Percentiles rank a stretch among this genome's conserved stretches.
phyloP scores from a whole-genome alignment of 305 asterid species.

The Fraxinus platypoda region DNA sequence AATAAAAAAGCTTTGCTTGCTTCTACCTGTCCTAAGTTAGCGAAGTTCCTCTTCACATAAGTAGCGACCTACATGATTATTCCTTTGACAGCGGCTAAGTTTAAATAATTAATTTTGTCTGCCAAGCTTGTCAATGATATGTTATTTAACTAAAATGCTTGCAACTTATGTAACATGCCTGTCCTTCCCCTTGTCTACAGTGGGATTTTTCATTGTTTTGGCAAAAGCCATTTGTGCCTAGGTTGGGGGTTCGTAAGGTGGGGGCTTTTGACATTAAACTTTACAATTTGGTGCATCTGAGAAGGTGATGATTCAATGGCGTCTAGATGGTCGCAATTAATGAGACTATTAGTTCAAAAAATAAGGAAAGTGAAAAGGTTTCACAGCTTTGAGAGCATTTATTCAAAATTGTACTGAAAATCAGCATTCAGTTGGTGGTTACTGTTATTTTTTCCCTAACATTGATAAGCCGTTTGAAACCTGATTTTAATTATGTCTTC shows the following conservation, averaged over 20 bases:
- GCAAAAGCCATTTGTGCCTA: background rate
- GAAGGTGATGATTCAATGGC: background rate
- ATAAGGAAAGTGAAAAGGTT: background rate
- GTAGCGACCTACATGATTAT: background rate
- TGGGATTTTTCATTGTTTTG: background rate
- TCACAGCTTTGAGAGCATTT: slow-evolving; percentile 10
- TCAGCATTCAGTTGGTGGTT: background rate
- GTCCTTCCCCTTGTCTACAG: background rate
- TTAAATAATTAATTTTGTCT: background rate
- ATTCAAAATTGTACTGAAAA: slow-evolving; percentile 7
- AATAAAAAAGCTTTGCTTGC: background rate
- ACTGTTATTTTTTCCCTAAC: background rate
- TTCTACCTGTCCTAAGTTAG: background rate
- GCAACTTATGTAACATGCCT: background rate
- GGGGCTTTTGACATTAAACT: background rate
- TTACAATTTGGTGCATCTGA: background rate
- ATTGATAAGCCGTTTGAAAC: background rate
- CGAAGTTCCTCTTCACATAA: background rate
- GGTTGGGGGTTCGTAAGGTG: background rate
- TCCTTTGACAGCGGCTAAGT: background rate
- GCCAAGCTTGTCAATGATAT: background rate
- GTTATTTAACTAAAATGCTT: background rate
- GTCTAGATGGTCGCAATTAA: background rate
- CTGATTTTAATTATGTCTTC: background rate
- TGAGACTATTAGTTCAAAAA: slow-evolving; percentile 10